Conservation (phyloP, 345 rosid species). For the Boechera retrofracta region DNA sequence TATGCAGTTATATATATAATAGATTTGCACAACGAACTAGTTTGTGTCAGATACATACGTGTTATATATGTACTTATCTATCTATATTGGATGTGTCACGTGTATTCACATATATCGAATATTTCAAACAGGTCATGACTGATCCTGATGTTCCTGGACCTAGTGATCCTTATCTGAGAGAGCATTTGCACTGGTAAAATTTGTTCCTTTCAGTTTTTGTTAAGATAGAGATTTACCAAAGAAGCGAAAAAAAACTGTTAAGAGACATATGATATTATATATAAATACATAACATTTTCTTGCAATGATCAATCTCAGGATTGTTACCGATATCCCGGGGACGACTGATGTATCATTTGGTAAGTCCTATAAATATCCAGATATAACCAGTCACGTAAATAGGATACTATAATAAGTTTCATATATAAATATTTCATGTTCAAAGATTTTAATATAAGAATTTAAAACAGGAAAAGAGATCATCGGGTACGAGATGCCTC, state of each 20-base stretch:
- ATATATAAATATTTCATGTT: neutral
- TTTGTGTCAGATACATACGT: conserved; percentile 15
- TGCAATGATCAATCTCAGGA: conserved; percentile 56
- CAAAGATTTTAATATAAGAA: conserved; percentile 12
- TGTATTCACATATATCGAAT: conserved; percentile 20
- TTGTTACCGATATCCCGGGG: conserved; percentile 96
- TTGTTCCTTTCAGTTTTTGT: neutral
- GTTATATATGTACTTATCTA: neutral
- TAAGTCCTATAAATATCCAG: conserved; percentile 41
- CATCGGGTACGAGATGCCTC: conserved; percentile 85
- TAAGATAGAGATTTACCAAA: neutral
- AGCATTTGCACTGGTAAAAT: conserved; percentile 90
- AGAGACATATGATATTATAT: neutral
- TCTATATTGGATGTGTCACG: conserved; percentile 1
- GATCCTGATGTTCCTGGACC: conserved; percentile 99
- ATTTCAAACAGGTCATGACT: conserved; percentile 75
- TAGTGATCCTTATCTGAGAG: conserved; percentile 92
- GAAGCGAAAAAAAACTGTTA: neutral
- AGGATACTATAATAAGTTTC: neutral
- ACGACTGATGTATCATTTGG: conserved; percentile 94
- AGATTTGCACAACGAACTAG: conserved; percentile 1
- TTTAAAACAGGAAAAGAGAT: conserved; percentile 63
- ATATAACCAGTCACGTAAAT: neutral
- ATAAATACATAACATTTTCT: conserved; percentile 18
- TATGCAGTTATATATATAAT: neutral